Evolutionary conservation across 1,284 basidiomycete genomes (phyloP).

Genomic region (Cronartium quercuum): DNA sequence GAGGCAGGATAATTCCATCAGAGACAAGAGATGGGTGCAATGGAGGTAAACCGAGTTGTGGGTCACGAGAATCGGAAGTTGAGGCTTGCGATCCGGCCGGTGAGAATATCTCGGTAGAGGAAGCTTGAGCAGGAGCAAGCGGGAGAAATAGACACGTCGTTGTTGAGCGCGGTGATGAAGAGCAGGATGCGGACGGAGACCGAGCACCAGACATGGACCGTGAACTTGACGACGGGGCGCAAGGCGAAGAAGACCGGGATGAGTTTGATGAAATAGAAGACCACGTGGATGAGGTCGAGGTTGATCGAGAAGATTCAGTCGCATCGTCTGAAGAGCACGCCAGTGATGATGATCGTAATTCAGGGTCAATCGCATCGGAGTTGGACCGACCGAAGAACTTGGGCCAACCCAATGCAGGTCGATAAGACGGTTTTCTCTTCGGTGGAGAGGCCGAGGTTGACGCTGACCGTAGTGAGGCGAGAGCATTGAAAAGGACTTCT

Average conservation of each 20-base stretch:
- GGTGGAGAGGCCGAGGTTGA: neutral
- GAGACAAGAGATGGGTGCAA: no score
- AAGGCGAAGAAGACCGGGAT: neutral
- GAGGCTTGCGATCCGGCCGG: no score
- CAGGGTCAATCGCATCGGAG: neutral
- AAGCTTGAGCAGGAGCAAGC: neutral
- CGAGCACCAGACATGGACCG: no score
- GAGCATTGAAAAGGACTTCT: conserved; percentile 14
- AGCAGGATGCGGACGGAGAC: neutral
- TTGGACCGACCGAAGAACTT: neutral
- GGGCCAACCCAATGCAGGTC: neutral
- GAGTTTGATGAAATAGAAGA: neutral
- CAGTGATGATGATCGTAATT: neutral
- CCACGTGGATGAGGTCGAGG: neutral
- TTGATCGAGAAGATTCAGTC: neutral
- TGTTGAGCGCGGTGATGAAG: neutral
- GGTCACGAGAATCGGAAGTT: no score
- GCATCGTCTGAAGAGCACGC: neutral
- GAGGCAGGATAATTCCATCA: no score
- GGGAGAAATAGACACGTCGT: neutral
- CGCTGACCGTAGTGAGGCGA: neutral
- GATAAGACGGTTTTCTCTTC: conserved; percentile 3
- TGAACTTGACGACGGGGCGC: no score
- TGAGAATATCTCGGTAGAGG: no score
- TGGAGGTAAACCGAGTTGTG: no score